Evolutionary conservation across 2,329 filamentous ascomycete genomes (phyloP).

Genomic region (Saccharata proteae): DNA sequence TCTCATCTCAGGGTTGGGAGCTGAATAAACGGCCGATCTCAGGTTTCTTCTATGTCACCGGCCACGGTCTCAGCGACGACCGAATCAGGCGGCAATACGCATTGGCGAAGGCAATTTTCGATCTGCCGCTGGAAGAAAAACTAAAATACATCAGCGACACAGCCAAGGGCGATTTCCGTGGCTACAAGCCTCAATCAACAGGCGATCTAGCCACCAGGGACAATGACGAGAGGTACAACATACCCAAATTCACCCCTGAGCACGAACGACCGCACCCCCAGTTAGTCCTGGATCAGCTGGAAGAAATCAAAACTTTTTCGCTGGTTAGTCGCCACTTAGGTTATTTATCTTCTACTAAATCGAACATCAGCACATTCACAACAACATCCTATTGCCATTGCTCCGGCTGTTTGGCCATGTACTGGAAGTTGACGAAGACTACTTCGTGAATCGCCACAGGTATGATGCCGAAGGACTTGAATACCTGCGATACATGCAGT

Average conservation of each 20-base stretch:
- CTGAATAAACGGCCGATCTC: conserved; percentile 8
- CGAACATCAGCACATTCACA: conserved; percentile 21
- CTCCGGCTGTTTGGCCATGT: conserved; percentile 25
- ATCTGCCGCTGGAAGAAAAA: conserved; percentile 19
- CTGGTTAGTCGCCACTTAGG: not conserved
- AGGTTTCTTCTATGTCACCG: conserved; percentile 21
- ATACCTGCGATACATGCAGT: conserved; percentile 32
- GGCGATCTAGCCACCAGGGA: conserved; percentile 9
- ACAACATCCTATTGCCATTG: conserved; percentile 1
- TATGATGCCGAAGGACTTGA: conserved; percentile 26
- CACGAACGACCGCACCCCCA: conserved; percentile 15
- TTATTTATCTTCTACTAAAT: not conserved
- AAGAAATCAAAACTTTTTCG: conserved; percentile 19
- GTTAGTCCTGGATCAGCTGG: conserved; percentile 15
- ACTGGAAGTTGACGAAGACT: conserved; percentile 27
- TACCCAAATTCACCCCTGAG: conserved; percentile 19
- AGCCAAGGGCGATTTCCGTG: conserved; percentile 3
- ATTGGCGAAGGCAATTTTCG: conserved; percentile 20
- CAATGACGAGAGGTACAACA: conserved; percentile 21
- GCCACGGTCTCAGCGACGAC: conserved; percentile 18
- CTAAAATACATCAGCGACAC: conserved; percentile 2
- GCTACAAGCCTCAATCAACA: conserved; percentile 2
- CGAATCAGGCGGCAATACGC: conserved; percentile 21
- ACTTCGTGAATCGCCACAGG: conserved; percentile 24
- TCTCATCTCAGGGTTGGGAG: no score